Evolutionary conservation across 352 stramenopile species (phyloP).

Genomic region (Phytophthora crassamura): DNA sequence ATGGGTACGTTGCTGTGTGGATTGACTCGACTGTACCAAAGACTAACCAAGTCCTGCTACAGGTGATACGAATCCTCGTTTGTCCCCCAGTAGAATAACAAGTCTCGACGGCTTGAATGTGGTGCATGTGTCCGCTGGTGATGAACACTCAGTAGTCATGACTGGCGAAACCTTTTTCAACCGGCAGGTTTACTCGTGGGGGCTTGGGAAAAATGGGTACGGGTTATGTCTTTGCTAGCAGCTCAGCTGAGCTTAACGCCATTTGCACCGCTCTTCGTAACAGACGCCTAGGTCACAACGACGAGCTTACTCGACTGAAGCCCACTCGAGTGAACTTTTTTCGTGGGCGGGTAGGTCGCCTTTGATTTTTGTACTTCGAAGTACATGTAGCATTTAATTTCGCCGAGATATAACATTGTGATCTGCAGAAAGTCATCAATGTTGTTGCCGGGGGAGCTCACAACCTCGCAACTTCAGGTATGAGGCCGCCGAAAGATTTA

Average conservation of each 20-base stretch:
- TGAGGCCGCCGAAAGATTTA: neutral
- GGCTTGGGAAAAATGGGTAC: conserved; percentile 68
- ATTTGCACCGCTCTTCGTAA: neutral
- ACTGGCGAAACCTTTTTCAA: conserved; percentile 71
- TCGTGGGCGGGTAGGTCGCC: conserved; percentile 48
- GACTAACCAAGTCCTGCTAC: neutral
- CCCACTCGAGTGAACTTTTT: conserved; percentile 79
- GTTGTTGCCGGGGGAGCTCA: conserved; percentile 63
- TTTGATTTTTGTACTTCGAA: too few relatives aligned
- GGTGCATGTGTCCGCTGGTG: conserved; percentile 62
- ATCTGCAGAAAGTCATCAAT: conserved; percentile 72
- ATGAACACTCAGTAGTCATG: conserved; percentile 74
- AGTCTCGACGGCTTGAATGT: conserved; percentile 64
- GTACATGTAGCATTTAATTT: neutral
- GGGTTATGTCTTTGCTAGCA: neutral
- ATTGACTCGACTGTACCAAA: neutral
- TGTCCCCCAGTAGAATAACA: conserved; percentile 47
- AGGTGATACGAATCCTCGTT: conserved; percentile 55
- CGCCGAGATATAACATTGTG: conserved; percentile 1
- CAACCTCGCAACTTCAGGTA: conserved; percentile 75
- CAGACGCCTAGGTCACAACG: conserved; percentile 75
- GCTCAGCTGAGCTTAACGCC: neutral
- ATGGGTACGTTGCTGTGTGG: conserved; percentile 41
- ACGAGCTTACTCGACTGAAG: conserved; percentile 56
- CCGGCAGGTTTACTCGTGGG: conserved; percentile 86